Percentiles rank a stretch among this genome's conserved stretches.
Conservation (phyloP, 768 basidiomycete species). For the Ephemerocybe angulata region DNA sequence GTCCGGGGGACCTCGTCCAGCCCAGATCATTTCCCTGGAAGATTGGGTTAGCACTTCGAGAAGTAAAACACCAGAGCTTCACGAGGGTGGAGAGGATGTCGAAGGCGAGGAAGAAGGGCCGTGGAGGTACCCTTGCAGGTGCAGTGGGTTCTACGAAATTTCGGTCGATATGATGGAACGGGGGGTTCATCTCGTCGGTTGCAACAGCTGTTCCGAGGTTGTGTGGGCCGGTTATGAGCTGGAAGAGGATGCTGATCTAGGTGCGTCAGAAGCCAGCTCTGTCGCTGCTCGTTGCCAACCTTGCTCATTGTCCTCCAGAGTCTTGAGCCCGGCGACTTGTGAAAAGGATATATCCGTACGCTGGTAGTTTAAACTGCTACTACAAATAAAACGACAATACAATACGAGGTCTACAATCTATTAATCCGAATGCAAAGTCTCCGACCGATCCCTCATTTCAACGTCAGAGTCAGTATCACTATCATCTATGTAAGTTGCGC, state of each 20-base stretch:
- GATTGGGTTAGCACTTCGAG: constrained; percentile 40
- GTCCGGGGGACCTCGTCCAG: constrained; percentile 53
- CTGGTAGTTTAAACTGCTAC: too few relatives aligned
- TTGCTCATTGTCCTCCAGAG: too few relatives aligned
- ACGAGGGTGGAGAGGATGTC: background rate
- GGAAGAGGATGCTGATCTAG: too few relatives aligned
- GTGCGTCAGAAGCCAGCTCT: too few relatives aligned
- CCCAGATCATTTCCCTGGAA: constrained; percentile 74
- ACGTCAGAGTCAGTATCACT: background rate
- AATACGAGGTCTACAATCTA: too few relatives aligned
- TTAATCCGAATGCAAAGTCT: background rate
- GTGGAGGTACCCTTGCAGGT: constrained; percentile 69
- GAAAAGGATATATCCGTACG: too few relatives aligned
- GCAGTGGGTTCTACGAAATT: constrained; percentile 65
- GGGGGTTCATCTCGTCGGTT: constrained; percentile 70
- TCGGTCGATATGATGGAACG: constrained; percentile 57
- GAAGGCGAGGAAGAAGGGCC: constrained; percentile 22
- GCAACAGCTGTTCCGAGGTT: constrained; percentile 74
- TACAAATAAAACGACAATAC: too few relatives aligned
- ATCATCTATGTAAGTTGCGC: background rate
- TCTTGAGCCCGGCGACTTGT: too few relatives aligned
- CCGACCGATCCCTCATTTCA: background rate
- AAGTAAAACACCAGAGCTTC: background rate
- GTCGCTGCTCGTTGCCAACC: too few relatives aligned
- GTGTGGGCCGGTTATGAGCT: constrained; percentile 84